phyloP scores from a whole-genome alignment of 2,329 filamentous ascomycete species.

The Talaromyces funiculosus region DNA sequence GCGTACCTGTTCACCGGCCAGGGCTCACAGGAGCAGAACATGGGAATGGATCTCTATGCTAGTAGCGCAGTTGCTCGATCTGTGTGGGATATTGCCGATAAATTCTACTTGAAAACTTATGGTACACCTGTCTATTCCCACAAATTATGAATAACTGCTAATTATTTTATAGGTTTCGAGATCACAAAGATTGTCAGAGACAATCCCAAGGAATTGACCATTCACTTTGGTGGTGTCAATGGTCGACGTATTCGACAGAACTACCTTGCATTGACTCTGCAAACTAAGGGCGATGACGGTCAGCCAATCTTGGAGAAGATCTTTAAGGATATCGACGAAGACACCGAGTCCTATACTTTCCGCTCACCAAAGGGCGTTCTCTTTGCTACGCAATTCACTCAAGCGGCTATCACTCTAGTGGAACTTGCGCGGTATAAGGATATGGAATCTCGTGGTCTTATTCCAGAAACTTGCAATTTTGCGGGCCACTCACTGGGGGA shows the following conservation, averaged over 20 bases:
- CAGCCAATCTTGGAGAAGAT: constrained; percentile 94
- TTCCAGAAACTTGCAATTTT: constrained; percentile 93
- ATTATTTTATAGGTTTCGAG: constrained; percentile 53
- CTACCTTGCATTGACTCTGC: constrained; percentile 91
- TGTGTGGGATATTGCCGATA: constrained; percentile 96
- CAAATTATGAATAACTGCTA: not conserved
- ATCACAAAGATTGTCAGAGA: constrained; percentile 99
- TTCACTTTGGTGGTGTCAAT: constrained; percentile 93
- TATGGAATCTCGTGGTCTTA: constrained; percentile 93
- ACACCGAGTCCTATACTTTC: constrained; percentile 93
- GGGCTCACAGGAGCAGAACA: constrained; percentile 96
- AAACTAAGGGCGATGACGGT: constrained; percentile 57
- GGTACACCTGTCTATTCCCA: constrained; percentile 40
- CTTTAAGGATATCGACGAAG: constrained; percentile 94
- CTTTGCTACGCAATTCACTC: constrained; percentile 96
- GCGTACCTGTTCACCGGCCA: constrained; percentile 98
- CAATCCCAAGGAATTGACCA: constrained; percentile 97
- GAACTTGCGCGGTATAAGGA: constrained; percentile 99
- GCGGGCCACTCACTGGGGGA: constrained; percentile 96
- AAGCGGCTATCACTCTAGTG: constrained; percentile 95
- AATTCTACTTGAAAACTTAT: constrained; percentile 97
- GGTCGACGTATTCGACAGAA: constrained; percentile 97
- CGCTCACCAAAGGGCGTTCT: constrained; percentile 87
- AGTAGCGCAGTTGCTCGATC: constrained; percentile 91
- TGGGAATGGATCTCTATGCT: constrained; percentile 98